Base-by-base conservation (phyloP, 176 grass and related monocot genomes). In the Hordeum marinum region DNA sequence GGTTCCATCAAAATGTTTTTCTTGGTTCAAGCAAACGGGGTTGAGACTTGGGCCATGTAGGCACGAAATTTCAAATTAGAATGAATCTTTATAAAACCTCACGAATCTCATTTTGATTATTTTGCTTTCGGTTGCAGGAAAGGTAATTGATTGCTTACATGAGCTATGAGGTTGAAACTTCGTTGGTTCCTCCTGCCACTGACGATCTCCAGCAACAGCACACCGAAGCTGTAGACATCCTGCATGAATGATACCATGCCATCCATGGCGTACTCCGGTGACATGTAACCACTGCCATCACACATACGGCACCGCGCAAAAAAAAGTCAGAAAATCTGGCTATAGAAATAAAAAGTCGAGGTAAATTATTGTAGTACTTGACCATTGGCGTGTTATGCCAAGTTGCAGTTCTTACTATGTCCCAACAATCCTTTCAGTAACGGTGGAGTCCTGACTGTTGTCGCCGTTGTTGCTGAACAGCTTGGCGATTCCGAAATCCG, bases 181-280 rank as follows among this genome's bases (percentile, higher is more conserved):
- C 20, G 14, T 0, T 75, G 87, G 76, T 89, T 89, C 45, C 36
- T 84, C 27, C 18, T 57, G 68, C 82, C 82, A 46, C 82, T 84
- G 32, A 94, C 58, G 29, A 97, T 93, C 67, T 97, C 94, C 29
- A 97, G 85, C n/a, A 94, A 31, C 3, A 92, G 54, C 10, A 94
- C 61, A 34, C 95, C 92, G 62, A 91, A 97, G 71, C 91, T 91
- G 76, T 97, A 94, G 74, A 97, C 95, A 75, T 94, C 90, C 66
- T 85, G 87, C 87, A 85, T 89, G 82, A 89, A 89, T 0, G 87
- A 85, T 42, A 89, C 45, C 76, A 42, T 80, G 77, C 86, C 90
- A n/a, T 63, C 86, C 72, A 88, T 92, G 15, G 82, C 77, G 41
- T 92, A 92, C 36, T 92, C 86, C 1, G 90, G 86, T 12, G 90